These are phyloP conservation scores for Rhodamnia rubescens DNA, from an alignment of 345 rosid genomes.

Conservation along the genomic window DNA sequence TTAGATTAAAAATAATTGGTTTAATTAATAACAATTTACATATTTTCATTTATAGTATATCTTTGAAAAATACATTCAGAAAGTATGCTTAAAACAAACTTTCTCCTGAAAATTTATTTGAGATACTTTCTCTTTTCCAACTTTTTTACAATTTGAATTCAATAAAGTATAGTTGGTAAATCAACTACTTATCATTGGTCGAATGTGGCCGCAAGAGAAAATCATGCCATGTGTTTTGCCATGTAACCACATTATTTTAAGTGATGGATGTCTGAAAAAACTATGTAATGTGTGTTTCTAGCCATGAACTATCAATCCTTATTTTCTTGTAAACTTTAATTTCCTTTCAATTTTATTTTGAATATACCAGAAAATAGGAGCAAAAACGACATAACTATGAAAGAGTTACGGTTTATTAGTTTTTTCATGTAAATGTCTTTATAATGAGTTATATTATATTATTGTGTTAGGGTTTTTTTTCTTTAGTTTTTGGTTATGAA, in stretches of 20 bases:
- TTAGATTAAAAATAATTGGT: background rate
- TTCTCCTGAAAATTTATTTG: background rate
- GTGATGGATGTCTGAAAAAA: background rate
- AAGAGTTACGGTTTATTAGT: background rate
- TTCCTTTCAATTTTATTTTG: background rate
- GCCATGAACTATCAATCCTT: background rate
- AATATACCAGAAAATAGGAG: background rate
- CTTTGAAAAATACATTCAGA: background rate
- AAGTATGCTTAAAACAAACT: background rate
- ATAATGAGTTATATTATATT: background rate
- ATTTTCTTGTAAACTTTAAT: background rate
- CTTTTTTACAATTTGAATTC: background rate
- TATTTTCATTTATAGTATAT: background rate
- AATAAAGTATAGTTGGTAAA: background rate
- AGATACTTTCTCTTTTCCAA: background rate
- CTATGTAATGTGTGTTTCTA: background rate
- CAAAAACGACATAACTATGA: background rate
- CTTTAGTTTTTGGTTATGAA: background rate
- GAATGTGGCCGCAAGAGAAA: background rate
- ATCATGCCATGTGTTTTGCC: background rate
- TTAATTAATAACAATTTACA: background rate
- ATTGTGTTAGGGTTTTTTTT: background rate
- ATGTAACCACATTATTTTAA: background rate
- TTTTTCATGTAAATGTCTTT: background rate
- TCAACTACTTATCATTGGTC: background rate